Base-by-base conservation (phyloP, 2,329 filamentous ascomycete species). In the Rutstroemia sydowiana region DNA sequence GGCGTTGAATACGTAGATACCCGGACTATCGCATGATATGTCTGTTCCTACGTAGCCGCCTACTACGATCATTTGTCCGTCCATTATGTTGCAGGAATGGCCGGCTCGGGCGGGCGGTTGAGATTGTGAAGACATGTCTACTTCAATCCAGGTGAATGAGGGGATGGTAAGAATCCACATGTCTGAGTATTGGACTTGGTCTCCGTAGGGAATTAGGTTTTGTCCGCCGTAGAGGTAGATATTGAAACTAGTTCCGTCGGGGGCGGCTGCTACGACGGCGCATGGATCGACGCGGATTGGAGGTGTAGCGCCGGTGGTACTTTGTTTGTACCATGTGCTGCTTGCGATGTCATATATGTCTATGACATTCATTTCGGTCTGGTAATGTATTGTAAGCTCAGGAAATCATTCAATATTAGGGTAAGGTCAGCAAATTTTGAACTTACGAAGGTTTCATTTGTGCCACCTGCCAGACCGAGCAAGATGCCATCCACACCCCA, bases 141-240 rank as follows among this genome's bases (percentile, higher is more conserved):
- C 82, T 61, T 81, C 66, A 53, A 88, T 81, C 85, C 85, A 88
- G 7, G 81, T 85, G 64, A 89, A 89, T 0, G 80, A 78, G 0
- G 85, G 85, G 28, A 89, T 74, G 3, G 83, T 84, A 26, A 89
- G 71, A 55, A 88, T 87, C 79, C 84, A 88, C 72, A 87, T 81
- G 61, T 90, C 84, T 23, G 81, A 77, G 66, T 88, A 87, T 60
- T 79, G 76, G 0, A 67, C 72, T 64, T 79, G 76, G 30, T 70
- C 65, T 50, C 69, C 81, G 54, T 74, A 77, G 1, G 86, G 85
- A 23, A 79, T 73, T 1, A 90, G 72, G 57, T 87, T 86, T 64
- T 90, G 87, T 0, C 87, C 87, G 11, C 85, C 87, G 62, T 85
- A 90, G 70, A 90, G 77, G 68, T 90, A 88, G 41, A 91, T 76